A percentile compares a stretch with the other conserved stretches of the same genome.
Evolutionary conservation across 2,329 filamentous ascomycete genomes (phyloP).

Genomic region (Coniella lustricola): DNA sequence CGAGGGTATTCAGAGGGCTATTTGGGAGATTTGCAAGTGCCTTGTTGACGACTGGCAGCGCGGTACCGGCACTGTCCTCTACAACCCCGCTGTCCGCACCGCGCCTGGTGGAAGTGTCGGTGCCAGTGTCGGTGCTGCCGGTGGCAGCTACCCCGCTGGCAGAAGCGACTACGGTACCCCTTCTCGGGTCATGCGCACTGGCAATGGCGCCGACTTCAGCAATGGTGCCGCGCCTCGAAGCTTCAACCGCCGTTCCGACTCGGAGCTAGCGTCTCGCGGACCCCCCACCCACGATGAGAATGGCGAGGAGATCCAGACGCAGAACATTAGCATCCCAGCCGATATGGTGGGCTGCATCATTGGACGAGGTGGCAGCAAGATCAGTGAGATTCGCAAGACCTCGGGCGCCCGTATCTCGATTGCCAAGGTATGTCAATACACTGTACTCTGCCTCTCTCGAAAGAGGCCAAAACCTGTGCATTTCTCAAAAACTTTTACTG

Average conservation of each 20-base stretch:
- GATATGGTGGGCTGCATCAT: conserved; percentile 99
- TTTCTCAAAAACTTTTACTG: conserved; percentile 5
- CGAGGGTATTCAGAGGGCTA: conserved; percentile 88
- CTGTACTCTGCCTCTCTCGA: not conserved
- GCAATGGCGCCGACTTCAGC: conserved; percentile 96
- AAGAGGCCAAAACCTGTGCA: too few relatives aligned
- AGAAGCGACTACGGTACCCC: conserved; percentile 52
- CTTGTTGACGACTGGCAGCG: conserved; percentile 97
- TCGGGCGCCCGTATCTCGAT: conserved; percentile 97
- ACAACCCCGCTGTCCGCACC: conserved; percentile 91
- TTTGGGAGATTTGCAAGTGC: conserved; percentile 99
- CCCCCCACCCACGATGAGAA: conserved; percentile 90
- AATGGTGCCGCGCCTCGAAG: conserved; percentile 58
- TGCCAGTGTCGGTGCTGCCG: conserved; percentile 35
- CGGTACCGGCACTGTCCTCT: conserved; percentile 91
- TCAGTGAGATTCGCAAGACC: conserved; percentile 95
- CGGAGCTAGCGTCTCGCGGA: conserved; percentile 71
- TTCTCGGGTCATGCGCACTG: conserved; percentile 83
- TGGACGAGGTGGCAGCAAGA: conserved; percentile 89
- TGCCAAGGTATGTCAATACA: conserved; percentile 58
- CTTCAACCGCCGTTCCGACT: conserved; percentile 74
- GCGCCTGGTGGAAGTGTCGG: conserved; percentile 52
- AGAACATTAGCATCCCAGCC: conserved; percentile 98
- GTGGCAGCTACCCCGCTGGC: conserved; percentile 38
- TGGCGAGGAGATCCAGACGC: conserved; percentile 94